phyloP scores from a whole-genome alignment of 805 yeast genomes.

The Lipomyces spencermartinsiae region DNA sequence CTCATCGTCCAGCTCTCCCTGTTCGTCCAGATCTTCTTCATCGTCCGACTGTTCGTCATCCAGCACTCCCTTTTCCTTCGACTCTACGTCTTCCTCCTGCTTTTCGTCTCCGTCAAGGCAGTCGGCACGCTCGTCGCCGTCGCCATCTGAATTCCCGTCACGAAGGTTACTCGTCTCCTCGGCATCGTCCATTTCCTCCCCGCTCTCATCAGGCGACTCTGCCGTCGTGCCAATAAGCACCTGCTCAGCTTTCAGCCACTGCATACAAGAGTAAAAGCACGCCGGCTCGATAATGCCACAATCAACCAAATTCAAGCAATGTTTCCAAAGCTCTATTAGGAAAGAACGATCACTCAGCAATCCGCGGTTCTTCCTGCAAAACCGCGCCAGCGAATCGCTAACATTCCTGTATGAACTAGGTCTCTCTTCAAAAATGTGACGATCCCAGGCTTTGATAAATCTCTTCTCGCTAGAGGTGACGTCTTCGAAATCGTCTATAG shows the following conservation, averaged over 20 bases:
- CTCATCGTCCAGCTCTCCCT: not conserved
- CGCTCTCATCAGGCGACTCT: not conserved
- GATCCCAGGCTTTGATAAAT: constrained; percentile 34
- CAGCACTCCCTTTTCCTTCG: not conserved
- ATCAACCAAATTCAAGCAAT: constrained; percentile 30
- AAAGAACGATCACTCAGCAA: constrained; percentile 16
- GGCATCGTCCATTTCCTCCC: not conserved
- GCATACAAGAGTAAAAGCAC: constrained; percentile 32
- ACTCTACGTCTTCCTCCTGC: not conserved
- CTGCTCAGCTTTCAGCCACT: constrained; percentile 23
- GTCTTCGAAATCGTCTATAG: constrained; percentile 36
- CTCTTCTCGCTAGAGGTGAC: constrained; percentile 29
- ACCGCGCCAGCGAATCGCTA: constrained; percentile 32
- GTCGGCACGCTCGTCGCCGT: not conserved
- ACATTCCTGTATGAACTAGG: constrained; percentile 32
- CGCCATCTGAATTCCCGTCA: not conserved
- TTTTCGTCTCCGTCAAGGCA: not conserved
- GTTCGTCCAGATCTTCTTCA: not conserved
- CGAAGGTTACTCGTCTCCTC: not conserved
- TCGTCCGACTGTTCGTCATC: not conserved
- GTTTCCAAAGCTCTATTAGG: constrained; percentile 33
- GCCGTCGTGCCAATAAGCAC: not conserved
- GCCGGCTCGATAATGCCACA: constrained; percentile 34
- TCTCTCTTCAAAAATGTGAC: constrained; percentile 35
- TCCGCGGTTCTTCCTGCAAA: constrained; percentile 24